Base-by-base conservation (phyloP, 306 rosid genomes). In the Abrus precatorius region DNA sequence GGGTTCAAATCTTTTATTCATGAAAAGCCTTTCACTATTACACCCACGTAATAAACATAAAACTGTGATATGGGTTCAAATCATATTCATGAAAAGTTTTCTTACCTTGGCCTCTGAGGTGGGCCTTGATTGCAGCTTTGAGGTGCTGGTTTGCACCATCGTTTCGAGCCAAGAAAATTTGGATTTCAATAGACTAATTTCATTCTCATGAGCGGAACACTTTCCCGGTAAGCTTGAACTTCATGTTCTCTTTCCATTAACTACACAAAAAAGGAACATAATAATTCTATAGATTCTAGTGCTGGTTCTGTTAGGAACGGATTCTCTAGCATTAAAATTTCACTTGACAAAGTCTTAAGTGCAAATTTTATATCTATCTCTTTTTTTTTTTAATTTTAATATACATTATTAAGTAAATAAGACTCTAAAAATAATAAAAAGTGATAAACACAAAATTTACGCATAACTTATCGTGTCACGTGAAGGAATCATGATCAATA, bases 151-250 rank as follows among this genome's bases (percentile, higher is more conserved):
- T 43, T 59, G 57, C 20, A 74, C 10, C 61, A n/a, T n/a, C 9
- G 70, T 75, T 61, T 61, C 48, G 6, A 75, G 80, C 43, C 71
- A 45, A 61, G 34, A 45, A 33, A 74, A 30, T 4, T 10, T 61
- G 60, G 80, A 75, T 32, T 75, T 75, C 28, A 75, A 32, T 6
- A 20, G 48, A 8, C 14, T 4, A 32, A 61, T 47, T n/a, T 60
- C 80, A 34, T 75, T 75, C 71, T 75, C 69, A 1, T 45, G 36
- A 74, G 45, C 32, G 1, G 2, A 59, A 57, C 0, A 3, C 38
- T 74, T 44, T 57, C 55, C 69, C 29, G 0, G 48, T 47, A 6
- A 11, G 47, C 71, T 45, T 48, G 6, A 33, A 47, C 48, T 75
- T 32, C 36, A 33, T 61, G 10, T 60, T 34, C 71, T 61, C 5